Conservation (phyloP, 1,139 yeast species). For the Eremothecium gossypii region DNA sequence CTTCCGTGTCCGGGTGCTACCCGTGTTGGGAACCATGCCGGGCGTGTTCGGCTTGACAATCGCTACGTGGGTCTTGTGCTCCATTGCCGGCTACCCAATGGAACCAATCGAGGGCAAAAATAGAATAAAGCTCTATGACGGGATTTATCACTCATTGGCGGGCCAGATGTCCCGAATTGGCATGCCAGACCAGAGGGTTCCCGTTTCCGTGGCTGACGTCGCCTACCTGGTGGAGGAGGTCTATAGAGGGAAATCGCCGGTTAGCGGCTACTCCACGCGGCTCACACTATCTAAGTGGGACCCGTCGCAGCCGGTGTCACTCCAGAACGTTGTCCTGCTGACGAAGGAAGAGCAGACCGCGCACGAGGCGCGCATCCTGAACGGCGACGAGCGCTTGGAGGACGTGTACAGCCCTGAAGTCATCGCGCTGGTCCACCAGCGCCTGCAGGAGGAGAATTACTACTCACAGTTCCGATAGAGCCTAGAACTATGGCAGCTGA, state of each 20-base stretch:
- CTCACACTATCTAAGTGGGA: slow-evolving; percentile 80
- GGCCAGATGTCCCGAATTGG: slow-evolving; percentile 81
- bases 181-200: slow-evolving; percentile 57
- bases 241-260: slow-evolving; percentile 82
- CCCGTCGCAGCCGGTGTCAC: slow-evolving; percentile 43
- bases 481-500: background rate
- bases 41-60: slow-evolving; percentile 89
- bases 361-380: slow-evolving; percentile 68
- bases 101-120: slow-evolving; percentile 91
- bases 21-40: slow-evolving; percentile 94
- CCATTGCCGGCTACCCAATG: slow-evolving; percentile 76
- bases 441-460: slow-evolving; percentile 68
- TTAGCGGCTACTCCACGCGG: slow-evolving; percentile 76
- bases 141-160: slow-evolving; percentile 70
- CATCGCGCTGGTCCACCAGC: slow-evolving; percentile 45
- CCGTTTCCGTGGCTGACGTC: slow-evolving; percentile 62
- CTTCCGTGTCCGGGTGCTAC: slow-evolving; percentile 86
- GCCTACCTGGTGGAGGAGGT: slow-evolving; percentile 87
- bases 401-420: slow-evolving; percentile 60
- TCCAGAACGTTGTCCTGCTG: slow-evolving; percentile 74
- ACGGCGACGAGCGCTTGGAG: slow-evolving; percentile 50
- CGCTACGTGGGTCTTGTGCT: slow-evolving; percentile 73
- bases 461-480: slow-evolving; percentile 48
- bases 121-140: slow-evolving; percentile 74
- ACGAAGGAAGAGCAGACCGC: slow-evolving; percentile 76